Evolutionary conservation across 2,329 filamentous ascomycete genomes (phyloP).

Genomic region (Ophiostoma ips): DNA sequence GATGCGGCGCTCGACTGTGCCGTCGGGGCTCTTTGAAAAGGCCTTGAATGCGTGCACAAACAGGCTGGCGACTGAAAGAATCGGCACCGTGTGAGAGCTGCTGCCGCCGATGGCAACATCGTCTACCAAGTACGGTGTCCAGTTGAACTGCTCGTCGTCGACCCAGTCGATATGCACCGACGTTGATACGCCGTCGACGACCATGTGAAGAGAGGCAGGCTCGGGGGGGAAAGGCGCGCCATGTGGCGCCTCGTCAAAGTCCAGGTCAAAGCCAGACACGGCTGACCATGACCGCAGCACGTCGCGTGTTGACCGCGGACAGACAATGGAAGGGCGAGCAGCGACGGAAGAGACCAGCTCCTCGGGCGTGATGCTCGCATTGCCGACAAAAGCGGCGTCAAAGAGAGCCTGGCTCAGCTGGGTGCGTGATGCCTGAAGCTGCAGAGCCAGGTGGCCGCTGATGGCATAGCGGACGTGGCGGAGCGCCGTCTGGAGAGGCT

Average conservation of each 20-base stretch:
- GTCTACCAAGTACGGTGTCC: neutral
- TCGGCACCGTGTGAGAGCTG: neutral
- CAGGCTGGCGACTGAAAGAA: neutral
- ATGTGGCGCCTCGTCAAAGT: conserved; percentile 20
- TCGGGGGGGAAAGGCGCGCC: conserved; percentile 13
- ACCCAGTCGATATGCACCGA: neutral
- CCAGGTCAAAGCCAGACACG: conserved; percentile 20
- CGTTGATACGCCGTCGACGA: neutral
- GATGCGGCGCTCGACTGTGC: too few species aligned
- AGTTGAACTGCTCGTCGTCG: neutral
- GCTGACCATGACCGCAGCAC: conserved; percentile 29
- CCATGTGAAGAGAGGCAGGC: neutral
- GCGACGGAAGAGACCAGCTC: neutral
- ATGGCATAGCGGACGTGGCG: conserved; percentile 32
- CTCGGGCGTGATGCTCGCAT: neutral
- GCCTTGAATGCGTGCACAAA: too few species aligned
- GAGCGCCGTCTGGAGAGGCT: conserved; percentile 25
- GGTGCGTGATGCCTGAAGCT: neutral
- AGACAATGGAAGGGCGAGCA: conserved; percentile 21
- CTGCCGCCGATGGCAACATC: neutral
- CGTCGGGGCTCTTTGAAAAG: too few species aligned
- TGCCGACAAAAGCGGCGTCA: neutral
- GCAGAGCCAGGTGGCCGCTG: conserved; percentile 30
- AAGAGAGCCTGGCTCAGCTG: neutral
- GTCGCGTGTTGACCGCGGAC: conserved; percentile 22